A percentile compares a stretch with the other conserved stretches of the same genome.
These are phyloP conservation scores for Aspergillus leporis DNA, from an alignment of 495 filamentous ascomycete species.

Conservation along the genomic window DNA sequence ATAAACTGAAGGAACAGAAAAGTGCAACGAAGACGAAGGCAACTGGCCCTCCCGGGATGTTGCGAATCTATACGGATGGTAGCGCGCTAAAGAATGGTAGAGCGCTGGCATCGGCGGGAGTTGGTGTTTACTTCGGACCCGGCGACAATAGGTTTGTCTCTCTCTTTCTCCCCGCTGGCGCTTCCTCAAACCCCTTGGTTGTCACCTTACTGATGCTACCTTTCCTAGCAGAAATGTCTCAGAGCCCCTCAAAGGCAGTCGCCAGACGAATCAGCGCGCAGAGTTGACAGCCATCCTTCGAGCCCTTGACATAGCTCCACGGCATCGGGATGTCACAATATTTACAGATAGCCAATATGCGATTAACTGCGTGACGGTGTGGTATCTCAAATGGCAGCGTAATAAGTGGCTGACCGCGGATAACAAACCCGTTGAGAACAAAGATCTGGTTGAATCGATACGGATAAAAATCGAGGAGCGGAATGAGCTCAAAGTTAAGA, in stretches of 20 bases:
- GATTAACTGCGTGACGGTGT: conserved; percentile 86
- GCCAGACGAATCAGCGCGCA: conserved; percentile 92
- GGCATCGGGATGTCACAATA: conserved; percentile 64
- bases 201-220: conserved; percentile 26
- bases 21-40: conserved; percentile 44
- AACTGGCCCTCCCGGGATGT: conserved; percentile 46
- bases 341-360: conserved; percentile 83
- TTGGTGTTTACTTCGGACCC: conserved; percentile 87
- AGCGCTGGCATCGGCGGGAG: conserved; percentile 68
- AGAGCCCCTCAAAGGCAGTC: conserved; percentile 69
- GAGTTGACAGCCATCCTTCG: conserved; percentile 87
- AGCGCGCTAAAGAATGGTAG: conserved; percentile 78
- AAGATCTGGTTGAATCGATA: conserved; percentile 76
- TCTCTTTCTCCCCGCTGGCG: not conserved
- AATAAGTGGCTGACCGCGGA: conserved; percentile 76
- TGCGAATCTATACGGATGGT: conserved; percentile 88
- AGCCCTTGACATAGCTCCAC: conserved; percentile 73
- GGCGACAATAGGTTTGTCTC: conserved; percentile 63
- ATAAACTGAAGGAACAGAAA: conserved; percentile 55
- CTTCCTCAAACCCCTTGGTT: conserved; percentile 1
- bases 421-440: conserved; percentile 76
- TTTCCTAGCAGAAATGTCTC: conserved; percentile 73
- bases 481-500: conserved; percentile 57
- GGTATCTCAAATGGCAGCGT: conserved; percentile 75
- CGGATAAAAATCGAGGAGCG: conserved; percentile 71